Evolutionary conservation across 176 grass and related monocot genomes (phyloP).

Genomic region (Raddia guianensis): DNA sequence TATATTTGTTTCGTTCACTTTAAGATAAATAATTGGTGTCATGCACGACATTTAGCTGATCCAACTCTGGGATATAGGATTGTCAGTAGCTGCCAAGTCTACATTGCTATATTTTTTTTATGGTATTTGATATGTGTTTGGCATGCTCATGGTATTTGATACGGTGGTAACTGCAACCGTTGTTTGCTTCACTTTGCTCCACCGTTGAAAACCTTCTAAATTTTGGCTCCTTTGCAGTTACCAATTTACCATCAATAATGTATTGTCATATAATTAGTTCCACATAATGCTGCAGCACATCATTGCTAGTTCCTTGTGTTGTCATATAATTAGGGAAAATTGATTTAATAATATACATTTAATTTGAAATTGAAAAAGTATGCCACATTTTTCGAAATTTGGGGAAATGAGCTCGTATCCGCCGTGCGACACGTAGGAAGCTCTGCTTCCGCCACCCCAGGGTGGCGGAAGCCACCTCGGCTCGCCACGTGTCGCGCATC

Average conservation of each 20-base stretch:
- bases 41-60: neutral
- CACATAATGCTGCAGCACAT: neutral
- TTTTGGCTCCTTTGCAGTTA: neutral
- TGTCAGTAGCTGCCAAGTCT: neutral
- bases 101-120: neutral
- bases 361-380: no score
- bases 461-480: no score
- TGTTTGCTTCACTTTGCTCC: neutral
- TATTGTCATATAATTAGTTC: neutral
- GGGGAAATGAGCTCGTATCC: no score
- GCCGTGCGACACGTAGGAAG: no score
- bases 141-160: neutral
- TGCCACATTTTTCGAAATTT: no score
- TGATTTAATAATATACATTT: no score
- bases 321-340: neutral
- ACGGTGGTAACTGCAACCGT: neutral
- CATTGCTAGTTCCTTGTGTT: neutral
- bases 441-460: no score
- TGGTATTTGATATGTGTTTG: constrained; percentile 2
- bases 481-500: no score
- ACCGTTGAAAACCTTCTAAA: neutral
- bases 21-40: neutral
- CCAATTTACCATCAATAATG: neutral
- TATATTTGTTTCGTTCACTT: neutral
- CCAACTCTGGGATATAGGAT: neutral